A percentile compares a stretch with the other conserved stretches of the same genome.
phyloP scores from a whole-genome alignment of 2,329 filamentous ascomycete species.

The Dactylellina drechsleri region DNA sequence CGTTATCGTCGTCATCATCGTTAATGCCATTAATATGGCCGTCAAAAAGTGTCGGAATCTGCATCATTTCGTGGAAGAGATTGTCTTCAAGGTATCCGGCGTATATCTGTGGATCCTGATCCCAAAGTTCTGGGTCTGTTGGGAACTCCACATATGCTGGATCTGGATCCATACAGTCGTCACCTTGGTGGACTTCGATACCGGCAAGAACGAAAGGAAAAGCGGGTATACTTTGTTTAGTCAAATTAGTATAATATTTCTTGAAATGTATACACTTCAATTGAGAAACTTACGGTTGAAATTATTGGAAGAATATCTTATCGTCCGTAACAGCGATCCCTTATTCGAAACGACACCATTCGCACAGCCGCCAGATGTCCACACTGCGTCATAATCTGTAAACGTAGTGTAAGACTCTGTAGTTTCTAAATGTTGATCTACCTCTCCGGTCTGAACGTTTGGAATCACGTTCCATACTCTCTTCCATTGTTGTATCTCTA shows the following conservation, averaged over 20 bases:
- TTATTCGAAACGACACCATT: conserved; percentile 27
- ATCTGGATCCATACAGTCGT: conserved; percentile 33
- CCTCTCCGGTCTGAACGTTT: not conserved
- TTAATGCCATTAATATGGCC: not conserved
- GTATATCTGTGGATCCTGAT: not conserved
- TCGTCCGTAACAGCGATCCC: conserved; percentile 8
- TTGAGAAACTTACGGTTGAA: conserved; percentile 28
- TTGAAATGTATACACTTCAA: not conserved
- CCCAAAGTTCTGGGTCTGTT: not conserved
- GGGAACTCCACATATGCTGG: conserved; percentile 12
- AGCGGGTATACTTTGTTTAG: not conserved
- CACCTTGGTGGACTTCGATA: conserved; percentile 23
- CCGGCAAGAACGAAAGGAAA: conserved; percentile 14
- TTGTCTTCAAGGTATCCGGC: not conserved
- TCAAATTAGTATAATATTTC: conserved; percentile 1
- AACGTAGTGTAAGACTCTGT: conserved; percentile 5
- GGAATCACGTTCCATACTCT: not conserved
- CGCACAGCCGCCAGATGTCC: conserved; percentile 26
- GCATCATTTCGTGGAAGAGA: conserved; percentile 5
- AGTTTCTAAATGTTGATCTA: not conserved
- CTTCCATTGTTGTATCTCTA: conserved; percentile 30
- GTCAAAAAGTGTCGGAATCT: conserved; percentile 26
- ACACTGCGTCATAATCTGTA: conserved; percentile 15
- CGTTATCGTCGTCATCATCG: not conserved
- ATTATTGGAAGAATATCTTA: conserved; percentile 26